phyloP scores from a whole-genome alignment of 441 rosid species.

The Eruca vesicaria region DNA sequence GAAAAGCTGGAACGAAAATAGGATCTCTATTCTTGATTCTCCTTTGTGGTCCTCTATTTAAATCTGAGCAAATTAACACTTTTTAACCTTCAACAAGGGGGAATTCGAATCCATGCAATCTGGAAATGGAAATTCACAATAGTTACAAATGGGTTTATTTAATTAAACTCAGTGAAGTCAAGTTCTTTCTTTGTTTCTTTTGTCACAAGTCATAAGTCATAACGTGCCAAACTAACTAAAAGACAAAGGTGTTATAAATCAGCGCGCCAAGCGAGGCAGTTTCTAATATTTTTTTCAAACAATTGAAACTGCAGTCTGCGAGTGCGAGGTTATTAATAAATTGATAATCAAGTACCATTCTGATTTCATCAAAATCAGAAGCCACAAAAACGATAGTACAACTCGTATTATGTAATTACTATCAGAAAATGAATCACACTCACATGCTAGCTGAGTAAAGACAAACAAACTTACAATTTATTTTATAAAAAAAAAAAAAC shows the following conservation, averaged over 20 bases:
- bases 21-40: background rate
- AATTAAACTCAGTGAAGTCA: too few species aligned
- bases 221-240: background rate
- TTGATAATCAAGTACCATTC: background rate
- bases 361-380: background rate
- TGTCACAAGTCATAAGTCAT: background rate
- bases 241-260: background rate
- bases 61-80: background rate
- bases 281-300: background rate
- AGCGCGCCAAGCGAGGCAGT: background rate
- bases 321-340: background rate
- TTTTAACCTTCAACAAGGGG: background rate
- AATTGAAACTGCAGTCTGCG: background rate
- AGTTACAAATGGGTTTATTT: too few species aligned
- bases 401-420: background rate
- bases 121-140: too few species aligned
- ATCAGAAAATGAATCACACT: background rate
- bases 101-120: background rate
- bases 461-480: background rate
- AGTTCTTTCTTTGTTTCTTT: background rate
- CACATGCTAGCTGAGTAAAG: background rate
- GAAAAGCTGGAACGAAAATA: background rate
- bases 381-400: background rate
- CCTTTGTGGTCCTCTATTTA: background rate
- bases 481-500: background rate